These are phyloP conservation scores for Papilionanthe hybrid DNA, from an alignment of 116 monocot genomes.

Conservation along the genomic window DNA sequence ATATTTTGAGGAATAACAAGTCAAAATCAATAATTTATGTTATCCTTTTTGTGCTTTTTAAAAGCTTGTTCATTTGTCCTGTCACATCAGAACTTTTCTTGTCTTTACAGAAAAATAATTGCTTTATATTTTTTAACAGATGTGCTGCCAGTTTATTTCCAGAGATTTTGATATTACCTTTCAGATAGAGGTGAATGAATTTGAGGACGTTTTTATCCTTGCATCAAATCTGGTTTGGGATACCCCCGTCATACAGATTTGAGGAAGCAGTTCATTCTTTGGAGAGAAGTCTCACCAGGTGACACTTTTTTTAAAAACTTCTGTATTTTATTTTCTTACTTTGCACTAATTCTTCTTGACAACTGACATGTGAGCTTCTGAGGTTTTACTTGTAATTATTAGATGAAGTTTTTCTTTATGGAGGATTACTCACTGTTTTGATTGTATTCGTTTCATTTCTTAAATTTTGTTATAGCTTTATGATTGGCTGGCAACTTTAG, in stretches of 20 bases:
- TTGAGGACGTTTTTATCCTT: constrained; percentile 47
- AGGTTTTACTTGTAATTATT: background rate
- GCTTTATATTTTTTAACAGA: background rate
- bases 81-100: background rate
- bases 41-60: constrained; percentile 2
- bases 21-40: constrained; percentile 1
- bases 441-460: no score
- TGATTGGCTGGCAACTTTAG: no score
- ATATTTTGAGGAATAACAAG: background rate
- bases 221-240: constrained; percentile 79
- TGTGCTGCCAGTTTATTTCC: background rate
- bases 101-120: background rate
- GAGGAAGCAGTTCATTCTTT: constrained; percentile 41
- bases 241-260: constrained; percentile 41
- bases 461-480: no score
- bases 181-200: constrained; percentile 75
- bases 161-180: background rate
- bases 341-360: no score
- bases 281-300: constrained; percentile 56
- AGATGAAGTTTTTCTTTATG: background rate
- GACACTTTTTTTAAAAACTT: background rate
- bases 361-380: no score
- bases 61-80: background rate
- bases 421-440: background rate
- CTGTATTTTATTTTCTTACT: no score